Base-by-base conservation (phyloP, 2,329 filamentous ascomycete genomes). In the Cladosporium sp. region DNA sequence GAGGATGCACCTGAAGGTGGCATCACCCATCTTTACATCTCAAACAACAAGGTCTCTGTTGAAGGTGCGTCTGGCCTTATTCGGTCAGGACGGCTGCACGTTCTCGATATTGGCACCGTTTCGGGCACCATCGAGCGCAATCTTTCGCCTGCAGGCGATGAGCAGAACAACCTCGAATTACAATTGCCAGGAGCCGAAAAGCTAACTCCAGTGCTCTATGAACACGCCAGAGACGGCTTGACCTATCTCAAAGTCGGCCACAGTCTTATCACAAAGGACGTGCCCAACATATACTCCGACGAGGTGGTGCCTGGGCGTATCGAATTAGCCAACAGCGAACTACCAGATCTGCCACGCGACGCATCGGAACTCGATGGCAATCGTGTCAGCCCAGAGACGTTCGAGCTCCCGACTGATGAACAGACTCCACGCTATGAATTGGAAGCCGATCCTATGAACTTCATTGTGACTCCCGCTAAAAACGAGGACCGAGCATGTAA, bases 11-110 rank as follows among this genome's bases (percentile, higher is more conserved):
- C 83, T 26, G 79, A 84, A 70, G 77, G 79, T 11, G 87, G 87
- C 2, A 81, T 88, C 44, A 88, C 86, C 0, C 86, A 89, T 75
- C 76, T 89, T 2, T 87, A 86, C 70, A 80, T 88, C 15, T 80
- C 86, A 3, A 81, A 81, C 8, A 89, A 88, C 65, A 71, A 77
- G 3, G 73, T 88, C 5, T 86, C 84, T 1, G 81, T 85, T 0
- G 85, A 87, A 72, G 86, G 85, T 0, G 76, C 86, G 6, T 84
- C 82, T 3, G 82, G 81, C 18, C 76, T 88, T 5, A 71, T 88
- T 12, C 76, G 81, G 59, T 85, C 85, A 8, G 78, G 77, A 62
- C 78, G 82, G 36, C 75, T 89, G 10, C 81, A 86, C 69, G 83
- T 85, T 2, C 77, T 88, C 2, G 86, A 89, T 74, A 79, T 80